Evolutionary conservation across 2,329 filamentous ascomycete species (phyloP).

Genomic region (Stachybotrys chartarum): DNA sequence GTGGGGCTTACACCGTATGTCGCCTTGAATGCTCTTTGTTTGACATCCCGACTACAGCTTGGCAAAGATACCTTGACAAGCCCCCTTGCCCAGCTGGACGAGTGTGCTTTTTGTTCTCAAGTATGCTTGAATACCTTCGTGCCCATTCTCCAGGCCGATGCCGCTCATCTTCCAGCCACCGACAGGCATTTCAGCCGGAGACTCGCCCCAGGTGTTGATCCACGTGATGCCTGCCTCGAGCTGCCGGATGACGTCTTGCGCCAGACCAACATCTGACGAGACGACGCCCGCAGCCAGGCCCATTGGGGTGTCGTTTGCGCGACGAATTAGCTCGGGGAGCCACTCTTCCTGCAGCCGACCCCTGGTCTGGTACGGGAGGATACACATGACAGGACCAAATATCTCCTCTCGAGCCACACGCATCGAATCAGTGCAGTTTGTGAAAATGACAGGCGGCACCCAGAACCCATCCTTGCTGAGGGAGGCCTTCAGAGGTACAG

Average conservation of each 20-base stretch:
- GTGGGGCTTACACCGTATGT: too few relatives aligned
- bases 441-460: conserved; percentile 79
- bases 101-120: conserved; percentile 82
- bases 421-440: conserved; percentile 79
- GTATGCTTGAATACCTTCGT: conserved; percentile 73
- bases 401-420: conserved; percentile 75
- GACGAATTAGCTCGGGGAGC: conserved; percentile 60
- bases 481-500: conserved; percentile 44
- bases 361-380: conserved; percentile 60
- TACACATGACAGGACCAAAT: conserved; percentile 80
- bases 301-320: conserved; percentile 71
- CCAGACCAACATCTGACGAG: conserved; percentile 64
- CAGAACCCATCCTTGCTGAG: conserved; percentile 63
- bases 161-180: conserved; percentile 91
- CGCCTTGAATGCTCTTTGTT: too few relatives aligned
- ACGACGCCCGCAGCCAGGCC: conserved; percentile 83
- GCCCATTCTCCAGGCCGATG: conserved; percentile 79
- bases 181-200: conserved; percentile 84
- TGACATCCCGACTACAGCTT: too few relatives aligned
- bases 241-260: conserved; percentile 62
- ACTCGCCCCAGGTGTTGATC: conserved; percentile 93
- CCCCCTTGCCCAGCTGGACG: conserved; percentile 66
- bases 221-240: conserved; percentile 83
- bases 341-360: conserved; percentile 21
- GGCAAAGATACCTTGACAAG: conserved; percentile 60